Evolutionary conservation across 768 basidiomycete species (phyloP).

Genomic region (Tremella mesenterica): DNA sequence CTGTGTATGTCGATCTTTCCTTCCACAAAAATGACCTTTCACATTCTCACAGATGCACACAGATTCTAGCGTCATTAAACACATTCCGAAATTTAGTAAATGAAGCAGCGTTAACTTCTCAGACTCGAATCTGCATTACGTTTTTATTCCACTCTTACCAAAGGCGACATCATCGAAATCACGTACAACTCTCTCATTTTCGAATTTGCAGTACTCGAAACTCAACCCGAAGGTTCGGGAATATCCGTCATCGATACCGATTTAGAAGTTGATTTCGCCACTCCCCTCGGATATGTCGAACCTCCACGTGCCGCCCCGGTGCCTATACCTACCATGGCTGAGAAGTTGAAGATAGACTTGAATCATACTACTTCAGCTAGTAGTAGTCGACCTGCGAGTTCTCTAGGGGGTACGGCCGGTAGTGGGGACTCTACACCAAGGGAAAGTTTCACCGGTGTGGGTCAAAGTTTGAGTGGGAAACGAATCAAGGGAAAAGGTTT

Average conservation of each 20-base stretch:
- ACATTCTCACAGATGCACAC: neutral
- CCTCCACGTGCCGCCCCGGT: conserved; percentile 76
- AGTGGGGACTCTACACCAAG: conserved; percentile 22
- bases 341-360: conserved; percentile 85
- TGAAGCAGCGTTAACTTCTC: neutral
- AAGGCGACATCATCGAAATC: conserved; percentile 96
- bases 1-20: conserved; percentile 60
- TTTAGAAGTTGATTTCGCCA: conserved; percentile 93
- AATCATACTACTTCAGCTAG: conserved; percentile 53
- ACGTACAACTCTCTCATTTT: conserved; percentile 94
- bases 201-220: conserved; percentile 89
- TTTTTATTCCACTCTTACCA: conserved; percentile 82
- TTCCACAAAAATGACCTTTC: neutral
- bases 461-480: conserved; percentile 79
- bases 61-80: too few relatives aligned
- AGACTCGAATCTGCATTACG: conserved; percentile 92
- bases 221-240: conserved; percentile 69
- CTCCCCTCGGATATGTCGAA: conserved; percentile 77
- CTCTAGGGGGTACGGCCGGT: conserved; percentile 32
- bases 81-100: neutral
- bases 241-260: conserved; percentile 90
- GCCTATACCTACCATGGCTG: conserved; percentile 84
- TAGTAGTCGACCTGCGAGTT: conserved; percentile 63
- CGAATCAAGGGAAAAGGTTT: conserved; percentile 93
- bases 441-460: conserved; percentile 92